phyloP scores from a whole-genome alignment of 257 asterid genomes.

The Ilex aquifolium region DNA sequence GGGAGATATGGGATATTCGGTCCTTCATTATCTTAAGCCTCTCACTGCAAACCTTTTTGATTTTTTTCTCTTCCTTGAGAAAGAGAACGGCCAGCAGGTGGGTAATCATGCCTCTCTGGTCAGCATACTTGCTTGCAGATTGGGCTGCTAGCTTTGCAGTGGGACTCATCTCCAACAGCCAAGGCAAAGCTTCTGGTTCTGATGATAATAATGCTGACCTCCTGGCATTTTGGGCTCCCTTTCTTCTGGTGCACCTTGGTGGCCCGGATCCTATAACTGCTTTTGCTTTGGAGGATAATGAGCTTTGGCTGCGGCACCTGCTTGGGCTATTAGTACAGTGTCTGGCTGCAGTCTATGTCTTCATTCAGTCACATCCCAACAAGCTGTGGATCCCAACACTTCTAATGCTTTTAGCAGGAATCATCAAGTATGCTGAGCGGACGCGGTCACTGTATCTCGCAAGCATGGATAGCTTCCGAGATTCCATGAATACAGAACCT shows the following conservation, averaged over 20 bases:
- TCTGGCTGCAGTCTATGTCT: conserved; percentile 27
- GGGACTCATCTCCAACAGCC: conserved; percentile 44
- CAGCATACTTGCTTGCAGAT: conserved; percentile 46
- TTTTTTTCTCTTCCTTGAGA: conserved; percentile 29
- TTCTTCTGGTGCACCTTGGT: conserved; percentile 48
- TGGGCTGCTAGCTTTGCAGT: conserved; percentile 43
- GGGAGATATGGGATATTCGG: conserved; percentile 43
- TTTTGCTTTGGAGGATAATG: conserved; percentile 44
- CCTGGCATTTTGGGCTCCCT: conserved; percentile 46
- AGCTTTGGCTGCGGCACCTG: conserved; percentile 43
- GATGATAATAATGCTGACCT: conserved; percentile 12
- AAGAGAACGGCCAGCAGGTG: conserved; percentile 17
- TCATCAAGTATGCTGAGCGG: conserved; percentile 41
- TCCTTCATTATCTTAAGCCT: conserved; percentile 34
- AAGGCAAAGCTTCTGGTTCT: conserved; percentile 4
- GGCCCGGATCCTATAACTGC: conserved; percentile 59
- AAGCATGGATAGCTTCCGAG: conserved; percentile 27
- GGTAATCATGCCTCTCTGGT: conserved; percentile 35
- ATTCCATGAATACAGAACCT: conserved; percentile 34
- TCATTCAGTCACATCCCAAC: conserved; percentile 28
- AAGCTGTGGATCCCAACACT: conserved; percentile 33
- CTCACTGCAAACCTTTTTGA: conserved; percentile 30
- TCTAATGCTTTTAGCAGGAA: conserved; percentile 31
- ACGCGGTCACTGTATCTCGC: conserved; percentile 35
- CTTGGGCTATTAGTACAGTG: conserved; percentile 33